Evolutionary conservation across 345 rosid species (phyloP).

Genomic region (Eucalyptus curtisii): DNA sequence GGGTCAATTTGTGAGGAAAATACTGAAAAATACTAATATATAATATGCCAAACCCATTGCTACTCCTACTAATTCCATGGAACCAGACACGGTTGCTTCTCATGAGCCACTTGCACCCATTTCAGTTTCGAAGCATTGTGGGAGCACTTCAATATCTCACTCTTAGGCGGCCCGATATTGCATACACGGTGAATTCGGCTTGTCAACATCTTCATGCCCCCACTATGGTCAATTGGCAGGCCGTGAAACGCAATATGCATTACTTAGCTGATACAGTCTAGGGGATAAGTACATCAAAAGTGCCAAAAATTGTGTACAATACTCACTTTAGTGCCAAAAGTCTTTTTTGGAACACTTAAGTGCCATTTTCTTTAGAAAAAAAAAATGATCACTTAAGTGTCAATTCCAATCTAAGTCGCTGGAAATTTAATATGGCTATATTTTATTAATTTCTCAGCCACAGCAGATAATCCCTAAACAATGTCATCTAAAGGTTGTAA

Average conservation of each 20-base stretch:
- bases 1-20: not conserved
- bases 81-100: not conserved
- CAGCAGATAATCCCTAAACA: too few species aligned
- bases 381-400: too few species aligned
- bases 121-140: not conserved
- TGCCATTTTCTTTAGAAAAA: too few species aligned
- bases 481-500: too few species aligned
- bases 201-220: not conserved
- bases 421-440: too few species aligned
- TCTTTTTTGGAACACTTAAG: too few species aligned
- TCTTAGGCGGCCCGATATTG: not conserved
- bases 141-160: not conserved
- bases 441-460: too few species aligned
- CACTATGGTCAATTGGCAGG: not conserved
- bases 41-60: not conserved
- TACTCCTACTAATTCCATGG: not conserved
- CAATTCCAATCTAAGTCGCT: accelerated
- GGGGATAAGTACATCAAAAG: accelerated
- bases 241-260: accelerated
- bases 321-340: too few species aligned
- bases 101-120: not conserved
- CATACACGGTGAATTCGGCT: not conserved
- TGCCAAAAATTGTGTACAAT: too few species aligned
- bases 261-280: not conserved
- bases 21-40: not conserved